These are phyloP conservation scores for Daldinia decipiens DNA, from an alignment of 495 filamentous ascomycete genomes.

Conservation along the genomic window DNA sequence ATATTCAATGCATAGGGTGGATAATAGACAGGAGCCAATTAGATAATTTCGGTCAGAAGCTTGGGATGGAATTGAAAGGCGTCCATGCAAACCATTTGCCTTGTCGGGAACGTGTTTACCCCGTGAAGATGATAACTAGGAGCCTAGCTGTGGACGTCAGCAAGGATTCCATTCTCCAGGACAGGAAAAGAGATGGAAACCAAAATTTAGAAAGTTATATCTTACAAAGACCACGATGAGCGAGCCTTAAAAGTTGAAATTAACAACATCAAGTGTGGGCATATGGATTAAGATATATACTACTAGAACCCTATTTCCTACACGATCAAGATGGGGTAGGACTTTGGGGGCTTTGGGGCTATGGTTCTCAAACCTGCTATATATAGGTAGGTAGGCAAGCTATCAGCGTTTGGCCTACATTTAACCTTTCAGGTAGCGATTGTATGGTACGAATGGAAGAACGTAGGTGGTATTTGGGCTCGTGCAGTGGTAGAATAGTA, in stretches of 20 bases:
- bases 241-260: neutral
- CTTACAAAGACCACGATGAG: neutral
- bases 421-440: no score
- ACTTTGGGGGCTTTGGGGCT: neutral
- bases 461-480: no score
- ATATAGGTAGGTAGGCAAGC: neutral
- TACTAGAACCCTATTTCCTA: neutral
- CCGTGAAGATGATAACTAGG: neutral
- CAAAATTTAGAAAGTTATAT: neutral
- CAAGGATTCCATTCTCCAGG: neutral
- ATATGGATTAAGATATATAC: neutral
- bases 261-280: neutral
- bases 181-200: neutral
- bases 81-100: slow-evolving; percentile 3
- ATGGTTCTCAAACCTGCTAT: neutral
- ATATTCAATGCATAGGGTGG: neutral
- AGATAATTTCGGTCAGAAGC: neutral
- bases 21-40: neutral
- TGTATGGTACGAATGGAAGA: no score
- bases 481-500: neutral
- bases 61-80: neutral
- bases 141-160: neutral
- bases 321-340: neutral
- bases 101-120: neutral
- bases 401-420: neutral